Conservation (phyloP, 2,329 filamentous ascomycete species). For the Xylariomycetidae sp. region DNA sequence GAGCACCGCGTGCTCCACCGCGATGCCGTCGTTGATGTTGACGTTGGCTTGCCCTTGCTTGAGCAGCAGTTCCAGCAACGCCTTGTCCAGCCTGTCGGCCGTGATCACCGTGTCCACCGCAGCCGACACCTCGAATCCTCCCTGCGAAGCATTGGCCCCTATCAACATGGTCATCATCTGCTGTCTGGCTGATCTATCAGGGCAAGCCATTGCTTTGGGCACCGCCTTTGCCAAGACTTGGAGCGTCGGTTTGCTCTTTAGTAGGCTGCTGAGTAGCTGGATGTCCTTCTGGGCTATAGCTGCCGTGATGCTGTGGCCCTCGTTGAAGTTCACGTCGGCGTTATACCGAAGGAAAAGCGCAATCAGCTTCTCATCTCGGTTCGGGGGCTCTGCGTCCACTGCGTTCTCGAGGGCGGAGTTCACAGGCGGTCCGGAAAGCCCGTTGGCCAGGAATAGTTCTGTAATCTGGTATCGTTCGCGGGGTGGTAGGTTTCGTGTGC, state of each 20-base stretch:
- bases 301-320: conserved; percentile 41
- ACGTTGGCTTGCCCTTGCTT: conserved; percentile 47
- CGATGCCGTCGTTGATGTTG: conserved; percentile 40
- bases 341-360: conserved; percentile 44
- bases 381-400: conserved; percentile 41
- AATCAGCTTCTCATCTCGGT: conserved; percentile 46
- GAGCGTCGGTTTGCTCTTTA: conserved; percentile 39
- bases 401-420: conserved; percentile 46
- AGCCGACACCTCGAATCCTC: conserved; percentile 34
- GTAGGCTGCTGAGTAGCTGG: conserved; percentile 36
- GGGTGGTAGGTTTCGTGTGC: conserved; percentile 36
- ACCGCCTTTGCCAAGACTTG: conserved; percentile 43
- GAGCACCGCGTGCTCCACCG: conserved; percentile 31
- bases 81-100: conserved; percentile 42
- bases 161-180: conserved; percentile 44
- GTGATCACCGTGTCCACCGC: conserved; percentile 38
- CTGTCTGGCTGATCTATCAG: conserved; percentile 35
- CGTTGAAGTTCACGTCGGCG: conserved; percentile 49
- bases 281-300: conserved; percentile 44
- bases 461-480: conserved; percentile 42
- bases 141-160: conserved; percentile 36
- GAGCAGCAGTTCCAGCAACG: conserved; percentile 42
- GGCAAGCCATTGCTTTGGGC: conserved; percentile 39
- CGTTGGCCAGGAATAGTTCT: conserved; percentile 43
- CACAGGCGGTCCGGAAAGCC: conserved; percentile 40